A percentile compares a stretch with the other conserved stretches of the same genome.
phyloP scores from a whole-genome alignment of 176 grass and related monocot genomes.

The Oryza longistaminata region DNA sequence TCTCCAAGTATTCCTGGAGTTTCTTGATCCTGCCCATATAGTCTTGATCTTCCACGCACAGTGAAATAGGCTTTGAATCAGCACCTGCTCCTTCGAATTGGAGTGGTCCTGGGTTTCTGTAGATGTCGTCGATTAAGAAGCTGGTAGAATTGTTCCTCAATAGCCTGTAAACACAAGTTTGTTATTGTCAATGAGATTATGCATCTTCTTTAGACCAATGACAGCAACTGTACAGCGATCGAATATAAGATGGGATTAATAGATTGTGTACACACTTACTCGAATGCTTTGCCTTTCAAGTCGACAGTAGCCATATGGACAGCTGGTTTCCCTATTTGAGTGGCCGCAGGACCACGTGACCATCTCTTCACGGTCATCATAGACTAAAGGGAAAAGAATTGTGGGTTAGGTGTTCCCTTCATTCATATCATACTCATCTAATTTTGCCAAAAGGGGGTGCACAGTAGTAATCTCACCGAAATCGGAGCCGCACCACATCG shows the following conservation, averaged over 20 bases:
- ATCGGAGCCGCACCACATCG: conserved; percentile 94
- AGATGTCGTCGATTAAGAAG: conserved; percentile 94
- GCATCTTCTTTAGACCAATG: not conserved
- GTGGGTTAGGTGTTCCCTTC: conserved; percentile 21
- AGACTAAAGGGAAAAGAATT: conserved; percentile 50
- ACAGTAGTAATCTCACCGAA: conserved; percentile 56
- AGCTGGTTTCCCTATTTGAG: conserved; percentile 89
- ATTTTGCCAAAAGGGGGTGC: not conserved
- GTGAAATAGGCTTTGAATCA: conserved; percentile 71
- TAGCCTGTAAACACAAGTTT: conserved; percentile 46
- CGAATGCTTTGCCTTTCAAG: conserved; percentile 95
- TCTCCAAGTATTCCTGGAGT: conserved; percentile 89
- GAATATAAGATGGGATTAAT: not conserved
- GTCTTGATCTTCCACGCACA: conserved; percentile 96
- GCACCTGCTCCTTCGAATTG: conserved; percentile 88
- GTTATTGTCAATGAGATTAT: not conserved
- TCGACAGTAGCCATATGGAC: conserved; percentile 85
- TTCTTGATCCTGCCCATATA: conserved; percentile 99
- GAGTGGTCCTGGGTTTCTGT: conserved; percentile 93
- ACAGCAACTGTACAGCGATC: not conserved
- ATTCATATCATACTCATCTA: not conserved
- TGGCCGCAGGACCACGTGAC: conserved; percentile 67
- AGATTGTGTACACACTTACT: conserved; percentile 61
- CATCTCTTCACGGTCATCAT: conserved; percentile 98
- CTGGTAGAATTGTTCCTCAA: conserved; percentile 73